A percentile compares a stretch with the other conserved stretches of the same genome.
phyloP scores from a whole-genome alignment of 257 asterid genomes.

The Cordia subcordata region DNA sequence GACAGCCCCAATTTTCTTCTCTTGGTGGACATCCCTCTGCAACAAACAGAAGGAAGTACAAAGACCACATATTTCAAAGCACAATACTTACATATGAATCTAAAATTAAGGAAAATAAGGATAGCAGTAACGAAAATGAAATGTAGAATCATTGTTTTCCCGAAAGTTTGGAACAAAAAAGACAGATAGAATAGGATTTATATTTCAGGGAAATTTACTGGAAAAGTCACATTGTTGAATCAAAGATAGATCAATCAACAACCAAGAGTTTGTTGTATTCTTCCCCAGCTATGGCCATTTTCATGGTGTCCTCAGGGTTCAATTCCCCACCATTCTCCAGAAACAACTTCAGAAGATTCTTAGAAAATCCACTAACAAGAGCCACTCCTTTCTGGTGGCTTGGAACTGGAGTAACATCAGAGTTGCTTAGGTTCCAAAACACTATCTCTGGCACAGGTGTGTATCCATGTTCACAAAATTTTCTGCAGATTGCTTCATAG shows the following conservation, averaged over 20 bases:
- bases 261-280: constrained; percentile 4
- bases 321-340: neutral
- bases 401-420: neutral
- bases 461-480: neutral
- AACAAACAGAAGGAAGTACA: too few species aligned
- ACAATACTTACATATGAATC: too few species aligned
- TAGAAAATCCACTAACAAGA: constrained; percentile 7
- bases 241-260: neutral
- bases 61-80: too few species aligned
- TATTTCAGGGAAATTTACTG: neutral
- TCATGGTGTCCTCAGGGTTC: constrained; percentile 7
- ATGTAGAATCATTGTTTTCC: too few species aligned
- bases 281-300: neutral
- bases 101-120: too few species aligned
- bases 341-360: constrained; percentile 6
- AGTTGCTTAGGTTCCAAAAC: constrained; percentile 4
- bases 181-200: too few species aligned
- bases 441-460: neutral
- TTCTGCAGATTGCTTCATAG: neutral
- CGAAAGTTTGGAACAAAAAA: too few species aligned
- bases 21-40: too few species aligned
- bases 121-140: too few species aligned
- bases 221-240: neutral
- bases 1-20: too few species aligned
- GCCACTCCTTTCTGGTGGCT: neutral